These are phyloP conservation scores for Eutrema heterophyllum DNA, from an alignment of 345 rosid genomes.

Conservation along the genomic window DNA sequence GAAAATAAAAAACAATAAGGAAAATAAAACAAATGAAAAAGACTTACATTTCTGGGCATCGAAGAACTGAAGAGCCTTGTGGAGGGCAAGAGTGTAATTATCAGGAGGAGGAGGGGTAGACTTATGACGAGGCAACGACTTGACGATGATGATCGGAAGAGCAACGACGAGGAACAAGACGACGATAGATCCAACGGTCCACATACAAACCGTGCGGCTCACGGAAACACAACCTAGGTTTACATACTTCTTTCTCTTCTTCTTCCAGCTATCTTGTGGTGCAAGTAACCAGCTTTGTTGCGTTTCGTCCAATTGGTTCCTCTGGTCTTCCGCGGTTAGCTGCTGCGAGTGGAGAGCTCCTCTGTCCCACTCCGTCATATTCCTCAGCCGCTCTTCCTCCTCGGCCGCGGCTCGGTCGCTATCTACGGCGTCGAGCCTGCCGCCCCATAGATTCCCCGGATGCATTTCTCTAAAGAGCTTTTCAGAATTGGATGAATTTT, in stretches of 20 bases:
- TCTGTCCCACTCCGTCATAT: constrained; percentile 47
- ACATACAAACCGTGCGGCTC: constrained; percentile 49
- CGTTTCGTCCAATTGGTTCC: constrained; percentile 55
- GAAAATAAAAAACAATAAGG: background rate
- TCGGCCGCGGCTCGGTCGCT: constrained; percentile 30
- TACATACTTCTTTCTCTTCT: constrained; percentile 51
- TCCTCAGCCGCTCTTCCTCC: constrained; percentile 34
- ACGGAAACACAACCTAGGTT: constrained; percentile 71
- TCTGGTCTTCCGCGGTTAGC: constrained; percentile 1
- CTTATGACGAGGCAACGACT: constrained; percentile 56
- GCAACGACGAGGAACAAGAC: constrained; percentile 55
- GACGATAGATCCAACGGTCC: constrained; percentile 40
- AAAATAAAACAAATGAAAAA: background rate
- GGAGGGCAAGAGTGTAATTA: constrained; percentile 70
- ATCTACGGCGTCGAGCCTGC: constrained; percentile 50
- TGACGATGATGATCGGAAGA: constrained; percentile 57
- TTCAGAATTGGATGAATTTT: background rate
- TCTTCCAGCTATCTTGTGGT: constrained; percentile 47
- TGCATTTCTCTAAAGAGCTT: constrained; percentile 43
- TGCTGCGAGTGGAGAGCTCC: constrained; percentile 41
- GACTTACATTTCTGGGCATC: constrained; percentile 87
- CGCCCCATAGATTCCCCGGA: constrained; percentile 74
- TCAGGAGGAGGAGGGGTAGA: constrained; percentile 55
- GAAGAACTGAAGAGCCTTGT: constrained; percentile 76
- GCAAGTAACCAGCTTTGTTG: constrained; percentile 85